These are phyloP conservation scores for Pseudogymnoascus sp. DNA, from an alignment of 2,329 filamentous ascomycete genomes.

Conservation along the genomic window DNA sequence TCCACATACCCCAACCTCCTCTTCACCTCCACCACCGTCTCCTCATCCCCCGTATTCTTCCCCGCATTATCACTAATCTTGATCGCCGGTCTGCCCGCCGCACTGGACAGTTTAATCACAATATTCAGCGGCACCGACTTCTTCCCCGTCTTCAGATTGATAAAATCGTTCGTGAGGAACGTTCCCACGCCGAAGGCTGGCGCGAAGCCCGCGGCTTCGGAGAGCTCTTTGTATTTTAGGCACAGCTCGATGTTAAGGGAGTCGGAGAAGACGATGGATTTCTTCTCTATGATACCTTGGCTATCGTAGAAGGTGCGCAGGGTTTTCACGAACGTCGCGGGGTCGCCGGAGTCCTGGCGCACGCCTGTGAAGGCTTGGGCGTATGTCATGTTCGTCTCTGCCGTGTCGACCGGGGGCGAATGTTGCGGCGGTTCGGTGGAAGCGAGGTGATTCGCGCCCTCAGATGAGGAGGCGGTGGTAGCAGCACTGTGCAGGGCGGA, in stretches of 20 bases:
- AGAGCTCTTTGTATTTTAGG: slow-evolving; percentile 77
- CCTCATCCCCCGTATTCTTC: slow-evolving; percentile 87
- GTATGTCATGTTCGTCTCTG: slow-evolving; percentile 43
- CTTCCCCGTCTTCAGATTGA: slow-evolving; percentile 57
- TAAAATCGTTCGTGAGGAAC: slow-evolving; percentile 91
- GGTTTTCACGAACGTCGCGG: slow-evolving; percentile 54
- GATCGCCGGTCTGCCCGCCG: slow-evolving; percentile 69
- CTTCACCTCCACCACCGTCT: slow-evolving; percentile 76
- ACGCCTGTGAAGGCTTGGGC: slow-evolving; percentile 60
- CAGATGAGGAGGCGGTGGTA: slow-evolving; percentile 31
- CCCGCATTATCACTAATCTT: slow-evolving; percentile 84
- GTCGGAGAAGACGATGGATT: slow-evolving; percentile 91
- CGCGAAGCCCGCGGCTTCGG: slow-evolving; percentile 71
- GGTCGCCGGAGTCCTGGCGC: slow-evolving; percentile 65
- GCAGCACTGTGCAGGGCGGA: slow-evolving; percentile 32
- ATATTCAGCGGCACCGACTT: slow-evolving; percentile 94
- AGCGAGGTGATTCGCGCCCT: slow-evolving; percentile 24
- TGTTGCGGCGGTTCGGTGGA: slow-evolving; percentile 35
- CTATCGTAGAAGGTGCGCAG: slow-evolving; percentile 39
- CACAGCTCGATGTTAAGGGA: slow-evolving; percentile 86
- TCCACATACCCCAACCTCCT: slow-evolving; percentile 76
- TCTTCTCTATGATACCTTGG: slow-evolving; percentile 64
- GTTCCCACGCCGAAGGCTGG: slow-evolving; percentile 92
- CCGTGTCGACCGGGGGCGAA: slow-evolving; percentile 22
- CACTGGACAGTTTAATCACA: slow-evolving; percentile 91